A percentile compares a stretch with the other conserved stretches of the same genome.
Conservation (phyloP, 305 asterid species). For the Fraxinus albicans region DNA sequence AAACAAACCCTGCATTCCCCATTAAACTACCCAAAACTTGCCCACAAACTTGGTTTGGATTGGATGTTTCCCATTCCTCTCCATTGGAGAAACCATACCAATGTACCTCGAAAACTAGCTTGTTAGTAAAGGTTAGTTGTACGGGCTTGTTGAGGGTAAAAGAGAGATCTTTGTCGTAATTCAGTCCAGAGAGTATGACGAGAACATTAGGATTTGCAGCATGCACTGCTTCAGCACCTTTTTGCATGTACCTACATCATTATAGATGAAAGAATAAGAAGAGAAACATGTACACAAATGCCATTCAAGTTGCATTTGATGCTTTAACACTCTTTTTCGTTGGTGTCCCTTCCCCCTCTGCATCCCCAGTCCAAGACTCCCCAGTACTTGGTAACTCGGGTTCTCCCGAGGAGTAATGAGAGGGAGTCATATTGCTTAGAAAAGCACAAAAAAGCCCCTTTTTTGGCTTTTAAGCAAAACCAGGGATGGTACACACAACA, state of each 20-base stretch:
- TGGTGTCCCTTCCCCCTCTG: not conserved
- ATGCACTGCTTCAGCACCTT: slow-evolving; percentile 90
- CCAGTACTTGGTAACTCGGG: not conserved
- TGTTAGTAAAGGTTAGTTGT: slow-evolving; percentile 49
- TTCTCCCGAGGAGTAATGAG: not conserved
- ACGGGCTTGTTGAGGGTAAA: slow-evolving; percentile 51
- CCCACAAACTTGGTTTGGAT: slow-evolving; percentile 80
- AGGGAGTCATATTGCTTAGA: not conserved
- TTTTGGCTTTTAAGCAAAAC: not conserved
- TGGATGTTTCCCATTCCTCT: slow-evolving; percentile 59
- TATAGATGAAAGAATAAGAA: not conserved
- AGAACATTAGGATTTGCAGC: slow-evolving; percentile 70
- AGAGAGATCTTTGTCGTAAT: slow-evolving; percentile 65
- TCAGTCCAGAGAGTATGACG: slow-evolving; percentile 71
- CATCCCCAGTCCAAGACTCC: not conserved
- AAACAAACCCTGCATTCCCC: slow-evolving; percentile 53
- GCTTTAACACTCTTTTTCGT: not conserved
- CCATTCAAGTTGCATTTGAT: not conserved
- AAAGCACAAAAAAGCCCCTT: not conserved
- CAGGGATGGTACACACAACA: not conserved
- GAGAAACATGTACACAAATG: not conserved
- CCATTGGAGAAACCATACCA: slow-evolving; percentile 87
- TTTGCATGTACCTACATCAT: slow-evolving; percentile 64
- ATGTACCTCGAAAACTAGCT: slow-evolving; percentile 76
- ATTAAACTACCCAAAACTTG: slow-evolving; percentile 36